A percentile compares a stretch with the other conserved stretches of the same genome.
Evolutionary conservation across 2,329 filamentous ascomycete genomes (phyloP).

Genomic region (Immersiporthe knoxdaviesiana): DNA sequence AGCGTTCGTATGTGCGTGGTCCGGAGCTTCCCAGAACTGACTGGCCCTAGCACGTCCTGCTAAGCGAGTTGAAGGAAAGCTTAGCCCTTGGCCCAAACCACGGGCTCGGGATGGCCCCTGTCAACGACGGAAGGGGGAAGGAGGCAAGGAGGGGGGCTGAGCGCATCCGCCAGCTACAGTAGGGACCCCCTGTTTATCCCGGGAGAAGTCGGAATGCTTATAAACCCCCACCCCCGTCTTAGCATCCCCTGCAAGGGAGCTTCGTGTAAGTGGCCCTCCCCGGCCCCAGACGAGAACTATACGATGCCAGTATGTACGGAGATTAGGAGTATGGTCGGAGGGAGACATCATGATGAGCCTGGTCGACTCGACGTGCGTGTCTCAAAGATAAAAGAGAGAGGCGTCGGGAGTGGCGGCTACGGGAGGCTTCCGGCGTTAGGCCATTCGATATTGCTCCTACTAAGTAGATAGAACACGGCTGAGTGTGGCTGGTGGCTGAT

Average conservation of each 20-base stretch:
- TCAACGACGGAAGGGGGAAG: background rate
- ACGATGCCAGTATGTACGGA: background rate
- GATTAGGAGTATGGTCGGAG: background rate
- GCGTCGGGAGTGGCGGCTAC: background rate
- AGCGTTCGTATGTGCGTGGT: background rate
- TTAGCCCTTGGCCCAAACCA: background rate
- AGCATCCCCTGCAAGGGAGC: constrained; percentile 6
- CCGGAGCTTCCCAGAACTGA: background rate
- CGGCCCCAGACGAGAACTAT: background rate
- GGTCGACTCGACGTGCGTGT: constrained; percentile 1
- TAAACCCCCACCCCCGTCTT: constrained; percentile 1
- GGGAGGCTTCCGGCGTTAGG: background rate
- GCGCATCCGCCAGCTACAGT: constrained; percentile 4
- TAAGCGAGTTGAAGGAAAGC: background rate
- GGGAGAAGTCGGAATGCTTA: constrained; percentile 2
- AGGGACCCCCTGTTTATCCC: background rate
- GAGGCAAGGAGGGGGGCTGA: constrained; percentile 4
- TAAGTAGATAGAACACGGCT: background rate
- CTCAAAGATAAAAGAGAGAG: background rate
- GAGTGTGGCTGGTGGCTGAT: background rate
- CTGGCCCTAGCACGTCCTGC: too few species aligned
- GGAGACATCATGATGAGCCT: background rate
- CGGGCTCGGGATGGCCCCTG: background rate
- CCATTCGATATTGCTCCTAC: background rate
- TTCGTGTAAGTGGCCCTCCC: background rate